Base-by-base conservation (phyloP, 352 stramenopile genomes). In the Globisporangium alternatum region DNA sequence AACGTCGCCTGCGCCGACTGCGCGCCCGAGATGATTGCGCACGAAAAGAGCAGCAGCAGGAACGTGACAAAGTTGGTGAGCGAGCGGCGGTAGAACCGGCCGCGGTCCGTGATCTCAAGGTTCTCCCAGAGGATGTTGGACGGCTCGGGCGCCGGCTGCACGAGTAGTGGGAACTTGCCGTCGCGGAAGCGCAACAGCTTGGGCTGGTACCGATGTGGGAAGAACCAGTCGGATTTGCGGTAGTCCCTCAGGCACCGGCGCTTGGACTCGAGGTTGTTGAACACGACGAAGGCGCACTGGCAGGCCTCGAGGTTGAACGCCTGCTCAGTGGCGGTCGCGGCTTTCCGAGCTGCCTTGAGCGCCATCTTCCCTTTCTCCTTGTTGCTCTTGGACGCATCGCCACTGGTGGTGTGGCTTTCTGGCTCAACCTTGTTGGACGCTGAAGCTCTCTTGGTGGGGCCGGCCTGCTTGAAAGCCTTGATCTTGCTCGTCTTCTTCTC, bases 81-180 rank as follows among this genome's bases (percentile, higher is more conserved):
- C 33, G 76, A 81, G 17, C 86, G 83, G 0, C 88, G 74, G 37
- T 88, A 74, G 10, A 88, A 78, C 17, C 88, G 82, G 0, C 75
- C 81, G 45, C 69, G 68, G n/a, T 79, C 45, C 33, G 86, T 87
- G 9, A 87, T 73, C 61, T 95, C 86, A 0, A 95, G 72, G 57
- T 94, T 96, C 59, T 96, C 88, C 88, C 88, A 96, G 52, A 95
- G 70, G 51, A 96, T 95, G 51, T 96, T 94, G 2, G 83, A 91
- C 25, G 88, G 88, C 56, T 96, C 88, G 0, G 85, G 83, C 0
- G 88, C 88, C 12, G 75, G 52, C 1, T 61, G 33, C 0, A 96
- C 81, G 13, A 70, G 72, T 15, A 96, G 56, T 2, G 73, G 57
- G 57, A 73, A 74, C 56, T 79, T 68, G 0, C 71, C 72, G 31